Evolutionary conservation across 805 yeast species (phyloP), one percentile per base, ranked within the genome.

Genomic region (Middelhovenomyces tepae): DNA sequence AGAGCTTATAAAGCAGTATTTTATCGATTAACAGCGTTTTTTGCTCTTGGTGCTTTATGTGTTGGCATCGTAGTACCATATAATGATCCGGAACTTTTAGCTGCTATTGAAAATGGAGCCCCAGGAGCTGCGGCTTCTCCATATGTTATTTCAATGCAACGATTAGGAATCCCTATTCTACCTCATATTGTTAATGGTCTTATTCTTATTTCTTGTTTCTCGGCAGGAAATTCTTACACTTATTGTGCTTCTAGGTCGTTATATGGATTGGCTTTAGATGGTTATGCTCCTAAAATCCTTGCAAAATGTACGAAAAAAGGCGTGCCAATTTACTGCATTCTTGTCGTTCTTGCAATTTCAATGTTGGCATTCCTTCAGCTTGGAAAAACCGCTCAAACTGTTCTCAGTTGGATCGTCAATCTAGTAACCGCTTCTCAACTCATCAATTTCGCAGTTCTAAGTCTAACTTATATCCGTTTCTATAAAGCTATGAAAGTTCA

Each of bases 71-170:
- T 84, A 4, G 73, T 84, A 41, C 75, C 87, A 1, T 72, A 72
- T 44, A 71, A 79, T 46, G 87, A 82, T 49, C 73, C 79, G 2
- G 57, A 54, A 4, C 59, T 84, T 40, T 59, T 69, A 0, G 63
- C 60, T 4, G 82, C 87, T 7, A 64, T 79, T 33, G 63, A 66
- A 11, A 61, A 67, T 13, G 69, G 77, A 24, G 69, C 75, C 31
- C 78, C 87, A 0, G 91, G 89, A 36, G 94, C 82, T 1, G 79
- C 75, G 22, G 74, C 83, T 4, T 75, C 86, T 13, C 91, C 94
- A 1, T 83, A 78, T 48, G 91, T 82, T 32, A 73, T 85, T 46
- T 89, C 89, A 2, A 84, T 85, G 85, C 57, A 61, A 35, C 35
- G 54, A 26, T 59, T 83, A 48, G 69, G 72, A 1, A 78, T 85